Percentiles rank a stretch among this genome's conserved stretches.
phyloP scores from a whole-genome alignment of 1,284 basidiomycete species.

The Sanguinoderma infundibulare region DNA sequence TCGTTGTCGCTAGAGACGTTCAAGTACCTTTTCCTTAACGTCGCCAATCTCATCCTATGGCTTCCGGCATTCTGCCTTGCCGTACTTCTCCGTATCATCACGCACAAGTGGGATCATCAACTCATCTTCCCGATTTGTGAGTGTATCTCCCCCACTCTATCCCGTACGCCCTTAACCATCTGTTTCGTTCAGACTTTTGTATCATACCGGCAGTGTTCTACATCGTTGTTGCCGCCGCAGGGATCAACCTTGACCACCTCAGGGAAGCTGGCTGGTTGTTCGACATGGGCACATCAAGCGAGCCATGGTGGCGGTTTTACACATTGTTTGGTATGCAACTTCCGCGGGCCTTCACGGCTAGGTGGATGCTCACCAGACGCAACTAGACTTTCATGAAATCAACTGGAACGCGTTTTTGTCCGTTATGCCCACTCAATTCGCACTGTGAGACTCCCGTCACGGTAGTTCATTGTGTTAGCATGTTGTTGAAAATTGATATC shows the following conservation, averaged over 20 bases:
- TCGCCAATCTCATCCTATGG: slow-evolving; percentile 75
- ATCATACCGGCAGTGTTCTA: slow-evolving; percentile 88
- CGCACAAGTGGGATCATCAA: slow-evolving; percentile 83
- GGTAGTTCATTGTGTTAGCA: neutral
- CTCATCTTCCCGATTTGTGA: slow-evolving; percentile 89
- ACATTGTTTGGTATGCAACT: slow-evolving; percentile 63
- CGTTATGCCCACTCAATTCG: slow-evolving; percentile 83
- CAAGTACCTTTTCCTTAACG: slow-evolving; percentile 61
- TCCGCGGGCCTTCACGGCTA: neutral
- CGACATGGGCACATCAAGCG: slow-evolving; percentile 65
- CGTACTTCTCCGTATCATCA: slow-evolving; percentile 81
- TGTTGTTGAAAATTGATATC: neutral
- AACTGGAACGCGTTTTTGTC: slow-evolving; percentile 70
- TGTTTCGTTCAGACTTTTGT: slow-evolving; percentile 69
- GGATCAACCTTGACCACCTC: slow-evolving; percentile 65
- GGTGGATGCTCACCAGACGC: neutral
- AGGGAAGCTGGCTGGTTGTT: slow-evolving; percentile 88
- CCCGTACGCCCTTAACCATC: neutral
- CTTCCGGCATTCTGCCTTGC: slow-evolving; percentile 80
- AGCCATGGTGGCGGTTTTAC: slow-evolving; percentile 87
- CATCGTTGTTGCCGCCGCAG: slow-evolving; percentile 68
- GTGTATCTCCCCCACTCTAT: slow-evolving; percentile 34
- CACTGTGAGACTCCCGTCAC: slow-evolving; percentile 47
- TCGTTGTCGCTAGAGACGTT: slow-evolving; percentile 70
- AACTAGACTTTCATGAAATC: slow-evolving; percentile 64